Evolutionary conservation across 768 basidiomycete species (phyloP).

Genomic region (Hygrophorus russula): DNA sequence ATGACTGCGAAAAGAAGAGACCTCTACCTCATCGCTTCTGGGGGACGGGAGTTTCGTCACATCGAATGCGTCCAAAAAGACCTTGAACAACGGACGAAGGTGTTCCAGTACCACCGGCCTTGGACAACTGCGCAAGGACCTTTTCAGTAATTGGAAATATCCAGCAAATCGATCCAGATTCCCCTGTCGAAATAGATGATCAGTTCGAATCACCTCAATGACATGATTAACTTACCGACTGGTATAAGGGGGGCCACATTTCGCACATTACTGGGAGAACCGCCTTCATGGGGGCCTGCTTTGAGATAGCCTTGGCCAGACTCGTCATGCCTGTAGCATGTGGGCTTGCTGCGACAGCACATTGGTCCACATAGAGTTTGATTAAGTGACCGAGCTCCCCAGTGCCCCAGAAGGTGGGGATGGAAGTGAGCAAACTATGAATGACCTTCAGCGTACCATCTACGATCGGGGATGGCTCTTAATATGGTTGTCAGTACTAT

Average conservation of each 20-base stretch:
- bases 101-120: conserved; percentile 56
- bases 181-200: conserved; percentile 10
- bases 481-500: not conserved
- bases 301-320: conserved; percentile 57
- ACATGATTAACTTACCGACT: conserved; percentile 22
- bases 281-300: conserved; percentile 54
- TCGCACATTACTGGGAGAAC: conserved; percentile 56
- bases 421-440: conserved; percentile 56
- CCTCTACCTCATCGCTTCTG: conserved; percentile 17
- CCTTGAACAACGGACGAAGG: conserved; percentile 56
- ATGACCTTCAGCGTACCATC: conserved; percentile 36
- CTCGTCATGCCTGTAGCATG: conserved; percentile 23
- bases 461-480: conserved; percentile 9
- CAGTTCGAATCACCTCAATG: conserved; percentile 2
- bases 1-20: not conserved
- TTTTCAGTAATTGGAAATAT: conserved; percentile 62
- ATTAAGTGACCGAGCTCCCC: conserved; percentile 47
- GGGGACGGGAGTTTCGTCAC: conserved; percentile 23
- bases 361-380: conserved; percentile 42
- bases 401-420: conserved; percentile 75
- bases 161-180: conserved; percentile 22
- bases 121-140: conserved; percentile 51
- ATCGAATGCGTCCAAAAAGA: conserved; percentile 74
- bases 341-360: conserved; percentile 19
- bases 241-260: conserved; percentile 36